phyloP scores from a whole-genome alignment of 768 basidiomycete species.

The Sarcomyxa edulis region DNA sequence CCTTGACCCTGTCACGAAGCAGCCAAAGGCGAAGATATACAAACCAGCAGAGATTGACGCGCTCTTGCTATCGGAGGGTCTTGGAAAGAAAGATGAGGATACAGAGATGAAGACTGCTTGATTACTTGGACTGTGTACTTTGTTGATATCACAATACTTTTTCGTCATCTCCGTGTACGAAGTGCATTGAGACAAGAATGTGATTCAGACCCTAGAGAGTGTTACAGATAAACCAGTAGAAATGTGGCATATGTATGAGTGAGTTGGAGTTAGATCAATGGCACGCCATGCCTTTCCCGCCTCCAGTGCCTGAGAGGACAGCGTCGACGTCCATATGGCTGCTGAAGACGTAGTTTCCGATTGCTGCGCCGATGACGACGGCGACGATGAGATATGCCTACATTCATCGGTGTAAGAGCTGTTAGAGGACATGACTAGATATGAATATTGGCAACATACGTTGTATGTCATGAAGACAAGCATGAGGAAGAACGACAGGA shows the following conservation, averaged over 20 bases:
- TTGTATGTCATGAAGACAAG: slow-evolving; percentile 97
- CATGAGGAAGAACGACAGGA: slow-evolving; percentile 89
- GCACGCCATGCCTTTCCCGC: slow-evolving; percentile 73
- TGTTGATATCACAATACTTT: too few species aligned
- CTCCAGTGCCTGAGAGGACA: slow-evolving; percentile 37
- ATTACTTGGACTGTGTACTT: too few species aligned
- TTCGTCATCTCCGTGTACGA: too few species aligned
- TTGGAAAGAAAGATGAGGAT: slow-evolving; percentile 87
- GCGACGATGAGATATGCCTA: slow-evolving; percentile 86
- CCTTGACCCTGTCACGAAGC: slow-evolving; percentile 68
- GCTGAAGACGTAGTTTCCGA: slow-evolving; percentile 80
- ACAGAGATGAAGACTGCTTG: slow-evolving; percentile 60
- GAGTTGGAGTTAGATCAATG: too few species aligned
- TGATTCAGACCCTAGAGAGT: too few species aligned
- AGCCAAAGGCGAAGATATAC: slow-evolving; percentile 90
- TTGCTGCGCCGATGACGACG: slow-evolving; percentile 74
- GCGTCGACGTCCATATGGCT: slow-evolving; percentile 58
- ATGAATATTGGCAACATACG: slow-evolving; percentile 39
- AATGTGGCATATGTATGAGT: too few species aligned
- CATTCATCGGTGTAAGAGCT: too few species aligned
- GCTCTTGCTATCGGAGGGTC: slow-evolving; percentile 68
- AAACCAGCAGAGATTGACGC: slow-evolving; percentile 84
- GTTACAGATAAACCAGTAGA: too few species aligned
- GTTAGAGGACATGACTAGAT: too few species aligned
- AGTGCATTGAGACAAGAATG: too few species aligned